These are phyloP conservation scores for Trichoderma asperellum DNA, from an alignment of 2,329 filamentous ascomycete genomes.

Conservation along the genomic window DNA sequence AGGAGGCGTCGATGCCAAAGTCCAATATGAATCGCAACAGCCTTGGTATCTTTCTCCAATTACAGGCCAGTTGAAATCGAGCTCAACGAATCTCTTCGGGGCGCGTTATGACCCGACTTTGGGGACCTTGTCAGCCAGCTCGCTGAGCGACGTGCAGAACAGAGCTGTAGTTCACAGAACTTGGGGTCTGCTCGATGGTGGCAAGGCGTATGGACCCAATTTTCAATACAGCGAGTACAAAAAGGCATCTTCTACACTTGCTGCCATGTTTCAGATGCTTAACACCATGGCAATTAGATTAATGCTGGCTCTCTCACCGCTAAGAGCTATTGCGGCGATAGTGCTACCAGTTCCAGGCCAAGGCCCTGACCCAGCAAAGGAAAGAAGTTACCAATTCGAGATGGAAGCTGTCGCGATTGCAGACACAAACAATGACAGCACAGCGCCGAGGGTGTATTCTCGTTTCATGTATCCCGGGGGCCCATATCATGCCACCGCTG, in stretches of 20 bases:
- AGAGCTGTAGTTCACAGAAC: background rate
- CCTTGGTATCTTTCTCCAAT: background rate
- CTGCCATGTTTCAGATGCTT: background rate
- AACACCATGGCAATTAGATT: background rate
- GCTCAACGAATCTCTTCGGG: background rate
- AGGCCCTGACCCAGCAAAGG: background rate
- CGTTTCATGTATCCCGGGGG: background rate
- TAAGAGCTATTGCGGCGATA: background rate
- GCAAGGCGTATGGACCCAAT: background rate
- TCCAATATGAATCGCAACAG: background rate
- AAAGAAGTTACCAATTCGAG: background rate
- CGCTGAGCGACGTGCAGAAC: background rate
- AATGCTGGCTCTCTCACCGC: background rate
- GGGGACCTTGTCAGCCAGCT: background rate
- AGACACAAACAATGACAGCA: background rate
- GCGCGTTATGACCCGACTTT: background rate
- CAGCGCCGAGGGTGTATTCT: background rate
- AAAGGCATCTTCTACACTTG: background rate
- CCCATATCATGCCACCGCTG: background rate
- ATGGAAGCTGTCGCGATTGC: background rate
- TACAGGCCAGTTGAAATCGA: background rate
- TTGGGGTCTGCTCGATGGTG: background rate
- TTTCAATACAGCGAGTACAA: slow-evolving; percentile 1
- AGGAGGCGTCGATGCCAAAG: background rate
- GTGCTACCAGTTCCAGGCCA: background rate